Base-by-base conservation (phyloP, 106 monocot species). In the Dendrobium chrysotoxum region DNA sequence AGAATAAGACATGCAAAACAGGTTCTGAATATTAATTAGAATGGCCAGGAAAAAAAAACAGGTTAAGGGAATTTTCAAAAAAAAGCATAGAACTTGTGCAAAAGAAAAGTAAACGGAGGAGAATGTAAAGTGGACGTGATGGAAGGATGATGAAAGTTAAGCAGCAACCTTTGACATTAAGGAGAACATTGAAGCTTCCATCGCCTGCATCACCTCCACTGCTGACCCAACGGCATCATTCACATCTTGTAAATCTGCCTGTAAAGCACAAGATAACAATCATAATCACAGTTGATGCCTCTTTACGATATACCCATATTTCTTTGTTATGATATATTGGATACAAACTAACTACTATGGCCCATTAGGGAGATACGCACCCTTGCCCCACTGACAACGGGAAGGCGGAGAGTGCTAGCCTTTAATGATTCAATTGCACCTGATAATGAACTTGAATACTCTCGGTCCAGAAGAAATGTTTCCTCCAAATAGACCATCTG, bases 391-490 rank as follows among this genome's bases (percentile, higher is more conserved):
- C 79, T 84, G 80, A 94, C 92, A 80, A 98, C 85, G 6, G 98
- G 98, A 84, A 98, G 98, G 35, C 94, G 94, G 25, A 98, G 85
- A 70, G 91, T 98, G 89, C 92, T 95, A 78, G 98, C 94, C 75
- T 95, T 92, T 75, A 98, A 81, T 72, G 94, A 92, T 80, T 95
- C 92, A 40, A 85, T 87, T 70, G 92, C 87, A 75, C 88, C 98
- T 58, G 83, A 87, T 76, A 98, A 88, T 81, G 92, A 88, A 87
- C 70, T 89, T 25, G 89, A 88, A 89, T 95, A 92, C 20, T 98
- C 92, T 79, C 80, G 85, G 44, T 92, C 94, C 46, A 95, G 65
- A 40, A 55, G 50, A 77, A 88, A 92, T 91, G 94, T 95, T 75
- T 92, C 92, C 31, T 98, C 98, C 70, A 98, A 80, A 89, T 88